Conservation (phyloP, 1,139 yeast genomes). For the Suhomyces ambrosiae region DNA sequence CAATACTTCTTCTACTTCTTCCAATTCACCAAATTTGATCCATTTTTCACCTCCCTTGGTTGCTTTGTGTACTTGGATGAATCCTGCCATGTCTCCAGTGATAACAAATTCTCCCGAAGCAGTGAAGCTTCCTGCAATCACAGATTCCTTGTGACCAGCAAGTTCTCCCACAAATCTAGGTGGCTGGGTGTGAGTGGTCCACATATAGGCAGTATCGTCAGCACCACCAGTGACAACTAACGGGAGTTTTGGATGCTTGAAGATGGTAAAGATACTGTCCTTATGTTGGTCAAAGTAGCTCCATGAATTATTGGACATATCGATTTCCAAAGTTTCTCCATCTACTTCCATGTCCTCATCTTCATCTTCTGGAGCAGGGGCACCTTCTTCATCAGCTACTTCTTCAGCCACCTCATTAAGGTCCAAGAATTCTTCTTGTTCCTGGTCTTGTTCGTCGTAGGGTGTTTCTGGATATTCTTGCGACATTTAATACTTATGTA, state of each 20-base stretch:
- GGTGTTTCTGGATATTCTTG: conserved; percentile 12
- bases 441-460: conserved; percentile 20
- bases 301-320: conserved; percentile 85
- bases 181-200: conserved; percentile 89
- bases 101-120: conserved; percentile 76
- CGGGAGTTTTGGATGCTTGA: conserved; percentile 80
- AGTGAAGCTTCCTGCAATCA: conserved; percentile 81
- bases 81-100: conserved; percentile 95
- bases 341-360: conserved; percentile 36
- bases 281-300: conserved; percentile 86
- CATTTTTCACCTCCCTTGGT: conserved; percentile 79
- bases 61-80: conserved; percentile 71
- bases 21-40: conserved; percentile 69
- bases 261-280: conserved; percentile 79
- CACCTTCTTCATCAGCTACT: conserved; percentile 38
- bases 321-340: conserved; percentile 45
- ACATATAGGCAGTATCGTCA: conserved; percentile 82
- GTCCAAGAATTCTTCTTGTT: conserved; percentile 57
- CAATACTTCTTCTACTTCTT: conserved; percentile 77
- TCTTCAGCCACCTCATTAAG: conserved; percentile 64
- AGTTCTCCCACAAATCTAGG: conserved; percentile 77
- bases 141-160: conserved; percentile 83
- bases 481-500: conserved; percentile 6
- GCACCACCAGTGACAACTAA: conserved; percentile 84
- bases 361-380: conserved; percentile 41